phyloP scores from a whole-genome alignment of 2,329 filamentous ascomycete species.

The Alternaria tenuissima region DNA sequence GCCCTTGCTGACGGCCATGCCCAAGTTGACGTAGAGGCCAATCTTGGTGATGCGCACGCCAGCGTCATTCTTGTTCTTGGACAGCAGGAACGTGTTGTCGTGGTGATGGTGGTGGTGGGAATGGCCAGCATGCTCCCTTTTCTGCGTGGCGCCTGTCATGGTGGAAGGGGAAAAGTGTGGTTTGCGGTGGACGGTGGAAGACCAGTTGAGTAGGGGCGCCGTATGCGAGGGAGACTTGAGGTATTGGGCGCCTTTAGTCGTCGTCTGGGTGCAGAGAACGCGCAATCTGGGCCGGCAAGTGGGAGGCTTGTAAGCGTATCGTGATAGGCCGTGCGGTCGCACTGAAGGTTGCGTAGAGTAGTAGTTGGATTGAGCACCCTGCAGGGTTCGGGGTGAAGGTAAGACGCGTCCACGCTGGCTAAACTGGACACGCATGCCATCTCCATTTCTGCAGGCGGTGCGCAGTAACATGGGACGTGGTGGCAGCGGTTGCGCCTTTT shows the following conservation, averaged over 20 bases:
- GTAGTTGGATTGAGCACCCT: slow-evolving; percentile 16
- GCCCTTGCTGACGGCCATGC: slow-evolving; percentile 94
- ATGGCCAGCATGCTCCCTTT: slow-evolving; percentile 54
- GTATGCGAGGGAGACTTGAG: slow-evolving; percentile 15
- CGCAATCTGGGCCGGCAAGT: slow-evolving; percentile 33
- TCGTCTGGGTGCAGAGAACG: slow-evolving; percentile 44
- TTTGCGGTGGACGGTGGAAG: slow-evolving; percentile 41
- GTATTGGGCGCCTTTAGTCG: slow-evolving; percentile 29
- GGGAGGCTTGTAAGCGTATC: slow-evolving; percentile 14
- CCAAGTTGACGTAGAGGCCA: slow-evolving; percentile 85
- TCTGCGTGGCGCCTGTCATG: slow-evolving; percentile 44
- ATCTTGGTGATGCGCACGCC: slow-evolving; percentile 93
- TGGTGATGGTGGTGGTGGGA: slow-evolving; percentile 77
- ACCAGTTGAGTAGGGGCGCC: slow-evolving; percentile 39
- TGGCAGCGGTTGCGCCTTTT: slow-evolving; percentile 29
- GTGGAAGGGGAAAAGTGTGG: slow-evolving; percentile 40
- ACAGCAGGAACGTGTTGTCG: slow-evolving; percentile 84
- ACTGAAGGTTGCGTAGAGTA: slow-evolving; percentile 26
- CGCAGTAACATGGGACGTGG: slow-evolving; percentile 41
- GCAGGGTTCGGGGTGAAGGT: slow-evolving; percentile 22
- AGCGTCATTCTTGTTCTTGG: slow-evolving; percentile 86
- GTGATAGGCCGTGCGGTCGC: slow-evolving; percentile 27
- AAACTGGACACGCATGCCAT: slow-evolving; percentile 44
- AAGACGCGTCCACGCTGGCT: slow-evolving; percentile 41
- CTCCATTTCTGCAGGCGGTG: slow-evolving; percentile 39